Evolutionary conservation across 2,329 filamentous ascomycete species (phyloP).

Genomic region (Calonectria naviculata): DNA sequence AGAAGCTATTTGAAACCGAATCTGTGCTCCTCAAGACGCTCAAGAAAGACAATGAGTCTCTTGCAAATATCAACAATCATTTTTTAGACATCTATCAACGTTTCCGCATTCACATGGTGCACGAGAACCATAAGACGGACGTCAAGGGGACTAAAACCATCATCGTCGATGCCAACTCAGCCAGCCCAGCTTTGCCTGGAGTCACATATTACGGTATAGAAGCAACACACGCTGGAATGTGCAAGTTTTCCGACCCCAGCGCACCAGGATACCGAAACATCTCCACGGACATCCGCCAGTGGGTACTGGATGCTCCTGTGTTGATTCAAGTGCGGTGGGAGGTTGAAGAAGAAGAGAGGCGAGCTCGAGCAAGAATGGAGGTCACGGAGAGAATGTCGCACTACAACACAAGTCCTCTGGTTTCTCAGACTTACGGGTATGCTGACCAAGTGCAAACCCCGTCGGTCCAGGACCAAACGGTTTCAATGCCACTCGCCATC

Average conservation of each 20-base stretch:
- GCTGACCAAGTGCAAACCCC: slow-evolving; percentile 2
- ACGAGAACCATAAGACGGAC: slow-evolving; percentile 79
- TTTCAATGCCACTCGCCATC: neutral
- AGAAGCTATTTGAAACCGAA: slow-evolving; percentile 74
- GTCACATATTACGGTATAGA: slow-evolving; percentile 82
- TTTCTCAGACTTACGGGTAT: neutral
- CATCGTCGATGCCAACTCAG: slow-evolving; percentile 77
- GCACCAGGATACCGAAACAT: slow-evolving; percentile 73
- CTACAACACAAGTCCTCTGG: slow-evolving; percentile 27
- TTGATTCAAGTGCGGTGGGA: slow-evolving; percentile 69
- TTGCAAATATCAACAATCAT: slow-evolving; percentile 79
- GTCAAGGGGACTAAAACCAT: slow-evolving; percentile 71
- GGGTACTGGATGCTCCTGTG: slow-evolving; percentile 64
- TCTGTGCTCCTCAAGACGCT: slow-evolving; percentile 75
- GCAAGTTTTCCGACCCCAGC: slow-evolving; percentile 73
- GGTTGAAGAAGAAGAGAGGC: slow-evolving; percentile 66
- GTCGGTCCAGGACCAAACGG: slow-evolving; percentile 4
- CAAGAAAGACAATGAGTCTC: slow-evolving; percentile 78
- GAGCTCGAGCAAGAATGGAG: slow-evolving; percentile 55
- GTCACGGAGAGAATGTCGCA: slow-evolving; percentile 56
- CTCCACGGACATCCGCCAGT: slow-evolving; percentile 60
- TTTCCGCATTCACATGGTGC: slow-evolving; percentile 81
- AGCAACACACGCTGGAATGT: slow-evolving; percentile 77
- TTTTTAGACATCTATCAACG: slow-evolving; percentile 78
- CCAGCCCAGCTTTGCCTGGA: slow-evolving; percentile 75